Conservation (phyloP, 306 rosid species). For the Spatholobus suberectus region DNA sequence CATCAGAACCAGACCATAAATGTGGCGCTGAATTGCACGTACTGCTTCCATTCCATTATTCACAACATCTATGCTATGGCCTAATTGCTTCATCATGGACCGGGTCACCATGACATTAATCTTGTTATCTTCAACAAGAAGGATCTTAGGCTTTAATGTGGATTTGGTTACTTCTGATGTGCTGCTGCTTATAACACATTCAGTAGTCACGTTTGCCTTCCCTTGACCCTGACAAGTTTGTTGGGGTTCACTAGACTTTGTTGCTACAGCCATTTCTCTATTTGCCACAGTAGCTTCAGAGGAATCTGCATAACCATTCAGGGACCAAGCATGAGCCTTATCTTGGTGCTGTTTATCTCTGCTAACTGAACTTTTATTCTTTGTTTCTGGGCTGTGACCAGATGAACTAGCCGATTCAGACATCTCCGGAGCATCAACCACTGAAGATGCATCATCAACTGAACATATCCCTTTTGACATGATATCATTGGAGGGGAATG, state of each 20-base stretch:
- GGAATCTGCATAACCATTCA: constrained; percentile 47
- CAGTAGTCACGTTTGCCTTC: constrained; percentile 43
- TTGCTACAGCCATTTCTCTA: constrained; percentile 41
- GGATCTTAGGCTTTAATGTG: constrained; percentile 62
- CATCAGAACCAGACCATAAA: constrained; percentile 74
- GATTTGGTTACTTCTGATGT: constrained; percentile 43
- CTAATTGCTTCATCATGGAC: constrained; percentile 86
- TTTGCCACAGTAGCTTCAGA: constrained; percentile 26
- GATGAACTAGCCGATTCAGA: constrained; percentile 53
- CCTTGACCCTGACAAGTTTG: constrained; percentile 49
- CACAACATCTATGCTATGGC: constrained; percentile 73
- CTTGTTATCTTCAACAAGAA: constrained; percentile 87
- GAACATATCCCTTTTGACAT: constrained; percentile 50
- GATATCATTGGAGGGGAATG: constrained; percentile 45
- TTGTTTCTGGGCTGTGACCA: constrained; percentile 43
- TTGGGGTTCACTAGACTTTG: constrained; percentile 43
- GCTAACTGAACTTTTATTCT: constrained; percentile 19
- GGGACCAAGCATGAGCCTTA: constrained; percentile 40
- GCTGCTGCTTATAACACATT: constrained; percentile 32
- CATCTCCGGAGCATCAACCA: constrained; percentile 45
- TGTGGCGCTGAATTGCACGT: constrained; percentile 61
- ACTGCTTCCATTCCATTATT: constrained; percentile 83
- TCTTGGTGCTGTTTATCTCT: constrained; percentile 36
- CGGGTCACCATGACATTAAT: constrained; percentile 81
- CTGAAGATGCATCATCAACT: constrained; percentile 43